A percentile compares a stretch with the other conserved stretches of the same genome.
phyloP scores from a whole-genome alignment of 2,329 filamentous ascomycete genomes.

The Paecilomyces dactylethromorphus region DNA sequence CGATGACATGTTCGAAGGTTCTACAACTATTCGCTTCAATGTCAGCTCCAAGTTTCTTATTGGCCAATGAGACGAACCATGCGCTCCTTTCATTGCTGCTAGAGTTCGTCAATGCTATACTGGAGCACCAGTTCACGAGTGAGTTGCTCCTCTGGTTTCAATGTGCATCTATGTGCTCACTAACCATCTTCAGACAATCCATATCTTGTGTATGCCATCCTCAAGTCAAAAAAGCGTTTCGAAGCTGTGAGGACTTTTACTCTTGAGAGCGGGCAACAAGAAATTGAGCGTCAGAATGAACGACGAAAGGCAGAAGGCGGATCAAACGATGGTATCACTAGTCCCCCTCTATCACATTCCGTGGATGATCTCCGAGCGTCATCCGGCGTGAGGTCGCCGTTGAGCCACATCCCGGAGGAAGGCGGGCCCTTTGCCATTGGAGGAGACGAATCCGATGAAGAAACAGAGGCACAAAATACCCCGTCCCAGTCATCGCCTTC shows the following conservation, averaged over 20 bases:
- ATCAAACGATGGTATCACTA: constrained; percentile 30
- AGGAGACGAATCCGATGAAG: constrained; percentile 62
- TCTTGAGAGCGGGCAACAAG: constrained; percentile 82
- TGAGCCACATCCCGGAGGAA: constrained; percentile 69
- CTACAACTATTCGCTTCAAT: constrained; percentile 86
- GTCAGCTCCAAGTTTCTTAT: constrained; percentile 85
- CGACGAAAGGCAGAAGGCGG: constrained; percentile 56
- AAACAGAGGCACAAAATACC: constrained; percentile 55
- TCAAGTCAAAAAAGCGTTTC: constrained; percentile 75
- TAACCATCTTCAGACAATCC: constrained; percentile 59
- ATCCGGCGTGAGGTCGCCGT: constrained; percentile 50
- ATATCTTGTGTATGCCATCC: constrained; percentile 69
- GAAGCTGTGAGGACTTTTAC: constrained; percentile 83
- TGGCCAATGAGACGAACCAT: constrained; percentile 90
- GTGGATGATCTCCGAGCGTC: constrained; percentile 33
- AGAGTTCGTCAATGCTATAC: constrained; percentile 80
- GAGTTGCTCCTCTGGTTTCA: constrained; percentile 25
- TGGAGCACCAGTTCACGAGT: constrained; percentile 83
- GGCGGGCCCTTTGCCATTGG: constrained; percentile 82
- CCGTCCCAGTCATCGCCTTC: constrained; percentile 52
- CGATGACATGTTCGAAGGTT: constrained; percentile 70
- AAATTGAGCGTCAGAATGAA: constrained; percentile 74
- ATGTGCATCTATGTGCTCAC: constrained; percentile 1
- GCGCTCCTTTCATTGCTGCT: constrained; percentile 71
- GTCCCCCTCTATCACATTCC: constrained; percentile 29